A percentile compares a stretch with the other conserved stretches of the same genome.
phyloP scores from a whole-genome alignment of 208 protist genomes.

The Acanthamoeba comandoni region DNA sequence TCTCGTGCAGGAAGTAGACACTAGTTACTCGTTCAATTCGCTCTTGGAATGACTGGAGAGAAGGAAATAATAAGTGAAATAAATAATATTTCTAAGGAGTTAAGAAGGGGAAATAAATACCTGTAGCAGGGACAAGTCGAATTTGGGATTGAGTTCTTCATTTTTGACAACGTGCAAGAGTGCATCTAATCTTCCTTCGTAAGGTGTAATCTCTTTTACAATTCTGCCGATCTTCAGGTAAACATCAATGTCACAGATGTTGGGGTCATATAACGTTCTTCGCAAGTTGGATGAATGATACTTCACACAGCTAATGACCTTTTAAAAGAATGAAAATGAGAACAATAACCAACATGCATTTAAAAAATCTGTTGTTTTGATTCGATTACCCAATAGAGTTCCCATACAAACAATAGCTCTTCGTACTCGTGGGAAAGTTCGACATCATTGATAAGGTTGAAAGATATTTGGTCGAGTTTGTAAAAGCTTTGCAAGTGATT shows the following conservation, averaged over 20 bases:
- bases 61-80: not conserved
- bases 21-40: too few relatives aligned
- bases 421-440: constrained; percentile 42
- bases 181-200: constrained; percentile 47
- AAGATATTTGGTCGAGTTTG: constrained; percentile 72
- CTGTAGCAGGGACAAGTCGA: constrained; percentile 41
- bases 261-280: constrained; percentile 44
- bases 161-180: constrained; percentile 68
- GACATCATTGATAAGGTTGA: constrained; percentile 73
- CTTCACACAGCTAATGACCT: not conserved
- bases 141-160: constrained; percentile 70
- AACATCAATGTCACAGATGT: constrained; percentile 13
- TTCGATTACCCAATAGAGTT: constrained; percentile 66
- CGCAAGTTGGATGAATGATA: constrained; percentile 44
- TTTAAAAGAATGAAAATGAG: not conserved
- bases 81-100: not conserved
- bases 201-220: constrained; percentile 26
- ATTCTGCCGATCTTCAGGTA: constrained; percentile 16
- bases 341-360: not conserved
- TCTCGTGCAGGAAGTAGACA: too few relatives aligned
- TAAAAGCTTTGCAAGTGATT: constrained; percentile 48
- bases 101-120: not conserved
- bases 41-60: constrained; percentile 45
- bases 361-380: constrained; percentile 3
- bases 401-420: constrained; percentile 67